Base-by-base conservation (phyloP, 768 basidiomycete genomes). In the Wakefieldia striispora region DNA sequence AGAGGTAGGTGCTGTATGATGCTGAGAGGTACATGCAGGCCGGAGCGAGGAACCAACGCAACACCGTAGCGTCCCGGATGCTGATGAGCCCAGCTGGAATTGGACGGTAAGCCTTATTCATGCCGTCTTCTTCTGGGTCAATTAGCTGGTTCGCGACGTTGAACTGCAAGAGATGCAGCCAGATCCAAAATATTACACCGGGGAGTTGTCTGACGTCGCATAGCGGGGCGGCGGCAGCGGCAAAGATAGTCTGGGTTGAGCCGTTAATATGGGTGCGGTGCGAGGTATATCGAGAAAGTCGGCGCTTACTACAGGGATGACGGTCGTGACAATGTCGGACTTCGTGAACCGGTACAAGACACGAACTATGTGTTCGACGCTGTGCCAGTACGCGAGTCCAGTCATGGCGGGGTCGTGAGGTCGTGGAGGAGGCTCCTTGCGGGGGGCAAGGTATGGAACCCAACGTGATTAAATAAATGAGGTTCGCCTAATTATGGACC, bases 81-180 rank as follows among this genome's bases (percentile, higher is more conserved):
- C 65, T 69, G 38, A 79, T 72, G 31, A 72, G 73, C 11, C 72
- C 70, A 8, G 77, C 63, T 1, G 77, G 77, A 34, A 79, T 63
- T 2, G 77, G 77, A 34, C 77, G 66, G 59, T 66, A 73, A 11
- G 72, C 64, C 49, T 77, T 75, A 50, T 79, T 79, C 51, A 49
- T 58, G 11, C 55, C 57, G 53, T 79, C 77, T 57, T 79, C 77
- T 34, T 69, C 69, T 10, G 70, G 65, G 45, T 66, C 63, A 24
- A 70, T 58, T 12, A 66, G 56, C 56, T 79, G 77, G 46, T 79
- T 79, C 8, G 74, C 63, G 16, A 72, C 62, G 43, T 72, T 65
- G 63, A 73, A 75, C 35, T 75, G 74, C 6, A 79, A 62, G 24
- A 76, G 64, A 52, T 79, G 78, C 6, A 77, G 51, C 69, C 71